phyloP scores from a whole-genome alignment of 371 early-diverging fungal species.

The Zopfochytrium polystomum region DNA sequence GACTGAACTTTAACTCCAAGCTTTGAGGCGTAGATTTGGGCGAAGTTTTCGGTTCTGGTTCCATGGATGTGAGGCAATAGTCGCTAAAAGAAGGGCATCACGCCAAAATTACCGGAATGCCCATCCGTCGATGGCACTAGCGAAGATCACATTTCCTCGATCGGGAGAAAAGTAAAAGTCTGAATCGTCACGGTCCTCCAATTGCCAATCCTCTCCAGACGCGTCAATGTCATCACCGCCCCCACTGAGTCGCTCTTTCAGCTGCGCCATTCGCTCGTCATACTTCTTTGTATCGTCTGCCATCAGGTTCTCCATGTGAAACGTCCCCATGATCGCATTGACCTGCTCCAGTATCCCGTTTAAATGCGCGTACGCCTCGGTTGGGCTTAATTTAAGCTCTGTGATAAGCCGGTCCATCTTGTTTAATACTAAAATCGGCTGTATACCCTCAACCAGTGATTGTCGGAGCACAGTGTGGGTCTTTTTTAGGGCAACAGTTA shows the following conservation, averaged over 20 bases:
- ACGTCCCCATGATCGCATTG: slow-evolving; percentile 92
- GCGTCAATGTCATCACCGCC: slow-evolving; percentile 5
- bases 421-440: slow-evolving; percentile 94
- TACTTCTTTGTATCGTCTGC: slow-evolving; percentile 79
- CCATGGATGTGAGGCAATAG: not conserved
- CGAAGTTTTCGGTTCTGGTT: slow-evolving; percentile 82
- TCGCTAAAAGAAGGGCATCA: not conserved
- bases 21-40: slow-evolving; percentile 82
- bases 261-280: slow-evolving; percentile 56
- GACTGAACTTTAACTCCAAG: slow-evolving; percentile 77
- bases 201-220: slow-evolving; percentile 65
- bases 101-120: slow-evolving; percentile 85
- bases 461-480: slow-evolving; percentile 94
- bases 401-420: slow-evolving; percentile 97
- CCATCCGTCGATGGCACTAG: slow-evolving; percentile 97
- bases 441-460: slow-evolving; percentile 87
- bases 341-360: slow-evolving; percentile 91
- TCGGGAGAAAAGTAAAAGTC: slow-evolving; percentile 93
- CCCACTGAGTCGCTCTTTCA: slow-evolving; percentile 40
- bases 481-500: slow-evolving; percentile 42
- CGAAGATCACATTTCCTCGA: slow-evolving; percentile 92
- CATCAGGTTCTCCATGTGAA: slow-evolving; percentile 83
- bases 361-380: slow-evolving; percentile 88
- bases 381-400: slow-evolving; percentile 86
- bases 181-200: slow-evolving; percentile 87